A percentile compares a stretch with the other conserved stretches of the same genome.
Evolutionary conservation across 192 early-diverging fungal genomes (phyloP).

Genomic region (Chytriomyces sp.): DNA sequence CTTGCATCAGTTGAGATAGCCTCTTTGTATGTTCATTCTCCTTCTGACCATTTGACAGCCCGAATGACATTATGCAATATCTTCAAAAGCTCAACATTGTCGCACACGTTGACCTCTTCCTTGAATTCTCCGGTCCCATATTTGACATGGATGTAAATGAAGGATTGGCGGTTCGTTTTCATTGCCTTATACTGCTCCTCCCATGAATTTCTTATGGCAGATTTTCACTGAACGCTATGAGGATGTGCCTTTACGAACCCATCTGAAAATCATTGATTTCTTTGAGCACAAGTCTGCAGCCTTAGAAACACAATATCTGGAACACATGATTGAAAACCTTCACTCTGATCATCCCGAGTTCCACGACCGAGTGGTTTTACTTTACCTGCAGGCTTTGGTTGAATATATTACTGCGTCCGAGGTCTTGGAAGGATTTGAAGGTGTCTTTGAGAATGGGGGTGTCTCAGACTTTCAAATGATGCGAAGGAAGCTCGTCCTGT

Average conservation of each 20-base stretch:
- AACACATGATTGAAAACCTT: slow-evolving; percentile 76
- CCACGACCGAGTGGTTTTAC: slow-evolving; percentile 79
- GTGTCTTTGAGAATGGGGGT: not conserved
- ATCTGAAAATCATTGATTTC: slow-evolving; percentile 56
- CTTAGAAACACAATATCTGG: slow-evolving; percentile 75
- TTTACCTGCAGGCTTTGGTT: slow-evolving; percentile 73
- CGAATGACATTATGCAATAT: slow-evolving; percentile 57
- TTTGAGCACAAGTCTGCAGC: slow-evolving; percentile 67
- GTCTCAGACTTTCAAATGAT: slow-evolving; percentile 28
- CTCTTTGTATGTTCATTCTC: not conserved
- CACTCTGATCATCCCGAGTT: slow-evolving; percentile 67
- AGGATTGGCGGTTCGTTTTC: slow-evolving; percentile 34
- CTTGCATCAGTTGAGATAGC: slow-evolving; percentile 17
- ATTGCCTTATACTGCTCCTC: not conserved
- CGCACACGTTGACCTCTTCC: slow-evolving; percentile 73
- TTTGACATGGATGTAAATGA: slow-evolving; percentile 63
- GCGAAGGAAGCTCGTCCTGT: slow-evolving; percentile 57
- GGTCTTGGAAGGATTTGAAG: not conserved
- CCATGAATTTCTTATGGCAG: not conserved
- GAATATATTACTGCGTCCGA: slow-evolving; percentile 22
- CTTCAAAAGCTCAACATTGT: slow-evolving; percentile 77
- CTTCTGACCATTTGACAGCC: not conserved
- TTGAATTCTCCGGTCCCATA: slow-evolving; percentile 82
- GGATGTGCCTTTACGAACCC: slow-evolving; percentile 34
- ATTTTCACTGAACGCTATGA: slow-evolving; percentile 57